phyloP scores from a whole-genome alignment of 75 land plant genomes.

The Pinus taeda region DNA sequence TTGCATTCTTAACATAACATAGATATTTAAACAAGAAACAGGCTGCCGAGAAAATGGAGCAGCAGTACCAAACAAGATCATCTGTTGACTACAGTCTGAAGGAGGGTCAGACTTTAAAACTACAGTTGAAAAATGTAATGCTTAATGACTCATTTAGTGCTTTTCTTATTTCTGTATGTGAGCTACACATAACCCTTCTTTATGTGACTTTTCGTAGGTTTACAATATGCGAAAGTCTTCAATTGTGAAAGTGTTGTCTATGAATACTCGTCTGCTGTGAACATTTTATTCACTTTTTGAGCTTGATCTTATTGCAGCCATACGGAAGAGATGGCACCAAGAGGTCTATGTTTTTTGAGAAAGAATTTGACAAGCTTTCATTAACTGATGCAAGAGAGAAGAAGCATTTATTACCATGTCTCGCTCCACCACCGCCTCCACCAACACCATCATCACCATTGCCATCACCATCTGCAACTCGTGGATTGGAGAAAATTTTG shows the following conservation, averaged over 20 bases:
- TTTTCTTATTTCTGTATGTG: neutral
- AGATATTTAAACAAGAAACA: constrained; percentile 96
- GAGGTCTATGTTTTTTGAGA: constrained; percentile 42
- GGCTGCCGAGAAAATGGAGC: constrained; percentile 94
- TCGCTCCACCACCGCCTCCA: constrained; percentile 68
- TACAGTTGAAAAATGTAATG: constrained; percentile 77
- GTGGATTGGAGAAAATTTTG: constrained; percentile 5
- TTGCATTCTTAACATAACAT: neutral
- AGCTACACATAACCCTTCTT: neutral
- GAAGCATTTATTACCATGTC: constrained; percentile 26
- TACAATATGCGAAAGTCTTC: neutral
- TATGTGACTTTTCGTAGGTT: neutral
- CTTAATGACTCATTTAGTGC: neutral
- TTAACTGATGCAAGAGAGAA: constrained; percentile 30
- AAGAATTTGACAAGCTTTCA: constrained; percentile 31
- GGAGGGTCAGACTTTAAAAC: constrained; percentile 85
- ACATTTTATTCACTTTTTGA: neutral
- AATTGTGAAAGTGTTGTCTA: neutral
- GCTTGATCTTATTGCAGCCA: constrained; percentile 11
- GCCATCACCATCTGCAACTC: constrained; percentile 16
- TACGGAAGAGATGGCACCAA: constrained; percentile 35
- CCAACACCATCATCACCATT: constrained; percentile 27
- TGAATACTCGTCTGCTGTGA: neutral
- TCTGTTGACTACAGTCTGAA: constrained; percentile 93
- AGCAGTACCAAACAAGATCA: constrained; percentile 67